A percentile compares a stretch with the other conserved stretches of the same genome.
These are phyloP conservation scores for Diaporthe sp. DNA, from an alignment of 2,329 filamentous ascomycete genomes.

Conservation along the genomic window DNA sequence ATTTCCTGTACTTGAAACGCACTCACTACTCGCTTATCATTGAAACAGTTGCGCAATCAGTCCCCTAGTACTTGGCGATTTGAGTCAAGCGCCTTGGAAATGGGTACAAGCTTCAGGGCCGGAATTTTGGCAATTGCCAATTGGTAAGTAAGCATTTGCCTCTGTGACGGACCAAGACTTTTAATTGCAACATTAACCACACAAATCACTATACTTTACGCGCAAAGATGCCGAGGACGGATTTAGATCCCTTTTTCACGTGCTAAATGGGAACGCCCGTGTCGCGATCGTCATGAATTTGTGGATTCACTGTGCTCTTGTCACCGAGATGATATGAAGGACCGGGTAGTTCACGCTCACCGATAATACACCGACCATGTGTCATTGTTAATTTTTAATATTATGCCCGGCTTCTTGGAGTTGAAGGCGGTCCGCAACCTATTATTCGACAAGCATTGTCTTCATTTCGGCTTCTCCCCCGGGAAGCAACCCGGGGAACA, in stretches of 20 bases:
- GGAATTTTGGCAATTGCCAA: constrained; percentile 25
- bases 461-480: constrained; percentile 14
- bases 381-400: neutral
- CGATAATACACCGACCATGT: neutral
- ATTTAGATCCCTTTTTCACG: neutral
- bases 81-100: constrained; percentile 24
- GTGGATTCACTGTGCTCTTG: constrained; percentile 2
- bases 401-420: neutral
- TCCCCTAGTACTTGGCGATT: constrained; percentile 20
- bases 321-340: constrained; percentile 5
- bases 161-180: constrained; percentile 24
- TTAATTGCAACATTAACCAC: constrained; percentile 7
- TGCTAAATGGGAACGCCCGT: neutral
- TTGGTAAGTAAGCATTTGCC: constrained; percentile 19
- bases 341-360: neutral
- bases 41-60: constrained; percentile 17
- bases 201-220: neutral
- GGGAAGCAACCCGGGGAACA: neutral
- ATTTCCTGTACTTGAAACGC: constrained; percentile 14
- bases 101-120: constrained; percentile 15
- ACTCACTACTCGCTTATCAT: constrained; percentile 20
- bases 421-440: neutral
- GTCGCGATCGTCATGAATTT: neutral
- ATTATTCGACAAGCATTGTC: neutral
- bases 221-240: neutral